Evolutionary conservation across 257 asterid genomes (phyloP).

Genomic region (Leonotis leonurus): DNA sequence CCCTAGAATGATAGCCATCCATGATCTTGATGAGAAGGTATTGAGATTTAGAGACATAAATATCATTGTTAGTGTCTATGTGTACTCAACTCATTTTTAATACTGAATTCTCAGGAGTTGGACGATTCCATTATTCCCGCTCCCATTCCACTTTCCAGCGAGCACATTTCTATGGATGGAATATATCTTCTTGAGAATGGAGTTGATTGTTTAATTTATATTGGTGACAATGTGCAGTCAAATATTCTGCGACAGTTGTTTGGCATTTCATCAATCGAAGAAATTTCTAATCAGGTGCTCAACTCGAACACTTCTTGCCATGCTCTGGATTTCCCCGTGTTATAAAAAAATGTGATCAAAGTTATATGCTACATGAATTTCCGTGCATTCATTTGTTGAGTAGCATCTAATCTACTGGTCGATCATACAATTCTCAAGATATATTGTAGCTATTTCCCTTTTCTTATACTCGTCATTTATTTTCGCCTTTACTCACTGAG

Average conservation of each 20-base stretch:
- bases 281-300: constrained; percentile 70
- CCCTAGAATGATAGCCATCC: constrained; percentile 89
- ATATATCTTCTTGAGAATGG: constrained; percentile 96
- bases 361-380: background rate
- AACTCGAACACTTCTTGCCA: background rate
- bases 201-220: constrained; percentile 79
- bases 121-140: constrained; percentile 60
- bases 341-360: background rate
- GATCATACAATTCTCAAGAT: background rate
- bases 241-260: constrained; percentile 54
- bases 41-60: background rate
- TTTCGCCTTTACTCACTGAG: background rate
- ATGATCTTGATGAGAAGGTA: constrained; percentile 79
- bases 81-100: constrained; percentile 11
- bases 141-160: constrained; percentile 73
- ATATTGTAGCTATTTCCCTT: background rate
- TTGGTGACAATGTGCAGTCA: constrained; percentile 59
- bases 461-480: background rate
- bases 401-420: constrained; percentile 6
- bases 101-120: constrained; percentile 49
- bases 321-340: background rate
- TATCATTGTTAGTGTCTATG: background rate
- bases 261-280: constrained; percentile 75
- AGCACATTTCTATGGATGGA: constrained; percentile 65
- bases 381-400: constrained; percentile 6